Evolutionary conservation across 108 stramenopile species (phyloP), one percentile per base, ranked within the genome.

Genomic region (Fistulifera solaris): DNA sequence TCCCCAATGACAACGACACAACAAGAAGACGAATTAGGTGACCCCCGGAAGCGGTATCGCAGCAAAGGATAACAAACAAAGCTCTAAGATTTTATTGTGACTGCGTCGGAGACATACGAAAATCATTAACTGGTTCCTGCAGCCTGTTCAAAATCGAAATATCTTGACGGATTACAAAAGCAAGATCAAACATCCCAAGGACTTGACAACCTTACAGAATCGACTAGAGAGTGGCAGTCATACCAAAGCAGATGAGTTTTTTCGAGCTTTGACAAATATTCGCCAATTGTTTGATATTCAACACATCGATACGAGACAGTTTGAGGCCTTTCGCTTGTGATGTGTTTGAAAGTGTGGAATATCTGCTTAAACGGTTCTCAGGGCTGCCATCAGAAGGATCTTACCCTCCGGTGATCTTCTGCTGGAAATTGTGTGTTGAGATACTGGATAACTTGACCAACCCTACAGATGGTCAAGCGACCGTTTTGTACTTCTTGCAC

Each of bases 251-350:
- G 62, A 74, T 0, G 69, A 79, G 6, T 87, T 91, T 60, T 78
- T 76, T 0, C 57, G 89, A 91, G 57, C 45, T 91, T 24, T 67
- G 89, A 38, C 57, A 83, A 21, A 78, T 91, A 1, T 84, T 79
- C 49, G 50, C 78, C 47, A 91, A 91, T 53, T 91, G 89, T 57
- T 64, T 91, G 14, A 78, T 78, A 44, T 91, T 72, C 81, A 91
- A 91, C 47, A 81, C 75, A 12, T 66, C 80, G 22, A 50, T 73
- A 24, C 56, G 71, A 24, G 82, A 87, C 48, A 64, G 67, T 16
- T 69, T 83, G 16, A 83, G 89, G 51, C 72, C 73, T 10, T 44
- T 85, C 15, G 85, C 85, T 8, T 65, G 57, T 2, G 72, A 87
- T 16, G 58, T 71, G 17, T 47, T 84, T 0, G 43, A 51, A 15